Base-by-base conservation (phyloP, 2,329 filamentous ascomycete genomes). In the Pyrenochaeta sp. region DNA sequence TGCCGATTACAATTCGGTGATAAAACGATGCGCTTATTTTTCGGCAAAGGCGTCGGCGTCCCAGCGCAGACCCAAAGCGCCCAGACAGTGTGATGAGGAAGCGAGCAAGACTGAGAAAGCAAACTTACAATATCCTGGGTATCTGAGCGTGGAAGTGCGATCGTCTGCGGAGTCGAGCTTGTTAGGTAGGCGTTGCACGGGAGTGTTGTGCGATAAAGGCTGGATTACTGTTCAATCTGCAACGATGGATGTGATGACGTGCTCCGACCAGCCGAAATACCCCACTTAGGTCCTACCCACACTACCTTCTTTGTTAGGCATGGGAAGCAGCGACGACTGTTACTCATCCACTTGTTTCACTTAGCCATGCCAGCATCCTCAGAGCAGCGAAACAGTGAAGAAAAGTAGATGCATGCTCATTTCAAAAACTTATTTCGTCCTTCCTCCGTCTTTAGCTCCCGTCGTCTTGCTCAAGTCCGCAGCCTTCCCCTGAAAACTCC, bases 21-120 rank as follows among this genome's bases (percentile, higher is more conserved):
- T 61, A 56, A 44, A 59, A 34, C 54, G 53, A 66, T 52, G 62
- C 59, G 69, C 65, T 60, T 66, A 68, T 60, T 69, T 65, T 64
- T 74, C 72, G 72, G 72, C 71, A 72, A 66, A 64, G 59, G 54
- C 64, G 60, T 64, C 50, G 39, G 49, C 67, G 68, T 67, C 67
- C 67, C 62, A 68, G 67, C 66, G 63, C 67, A 56, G 61, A 61
- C 60, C 40, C 49, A 27, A n/a, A 15, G 42, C 13, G 59, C 60
- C 54, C 56, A 37, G 52, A 34, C 49, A 44, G 51, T 39, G 52
- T 15, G 50, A 52, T 43, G 54, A 50, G 30, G 49, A 40, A 51
- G 32, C 44, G 45, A 44, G 49, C 34, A 44, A 46, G 36, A 56
- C 50, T 22, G 39, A 45, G 37, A 54, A 24, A 45, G 53, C 13